Conservation (phyloP, 176 grass and related monocot genomes). For the Eleusine coracana region DNA sequence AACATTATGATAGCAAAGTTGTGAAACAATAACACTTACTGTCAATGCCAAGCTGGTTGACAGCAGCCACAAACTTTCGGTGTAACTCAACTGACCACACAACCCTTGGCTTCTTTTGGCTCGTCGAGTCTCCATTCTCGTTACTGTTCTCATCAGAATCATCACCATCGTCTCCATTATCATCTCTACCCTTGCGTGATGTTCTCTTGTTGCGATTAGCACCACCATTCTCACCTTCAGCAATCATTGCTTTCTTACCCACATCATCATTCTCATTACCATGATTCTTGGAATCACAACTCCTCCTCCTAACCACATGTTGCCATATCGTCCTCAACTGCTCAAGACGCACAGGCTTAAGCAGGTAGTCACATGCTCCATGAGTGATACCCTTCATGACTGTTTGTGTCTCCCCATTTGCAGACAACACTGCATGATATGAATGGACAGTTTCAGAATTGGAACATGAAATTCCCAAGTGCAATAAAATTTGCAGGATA, state of each 20-base stretch:
- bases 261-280: constrained; percentile 53
- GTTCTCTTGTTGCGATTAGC: constrained; percentile 52
- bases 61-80: constrained; percentile 79
- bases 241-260: constrained; percentile 34
- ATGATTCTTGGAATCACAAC: constrained; percentile 41
- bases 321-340: constrained; percentile 88
- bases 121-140: constrained; percentile 36
- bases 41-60: constrained; percentile 89
- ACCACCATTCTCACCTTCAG: constrained; percentile 47
- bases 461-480: constrained; percentile 4
- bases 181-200: constrained; percentile 54
- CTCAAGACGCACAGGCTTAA: constrained; percentile 85
- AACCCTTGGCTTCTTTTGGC: constrained; percentile 75
- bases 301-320: constrained; percentile 70
- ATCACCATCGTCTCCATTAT: constrained; percentile 60
- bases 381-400: constrained; percentile 91
- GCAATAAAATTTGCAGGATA: neutral
- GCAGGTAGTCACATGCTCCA: constrained; percentile 87
- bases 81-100: constrained; percentile 89
- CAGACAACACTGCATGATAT: constrained; percentile 74
- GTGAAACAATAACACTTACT: constrained; percentile 56
- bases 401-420: constrained; percentile 66
- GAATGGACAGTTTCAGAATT: constrained; percentile 37
- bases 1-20: neutral
- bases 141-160: constrained; percentile 72